These are phyloP conservation scores for Talaromyces pinophilus DNA, from an alignment of 2,329 filamentous ascomycete genomes.

Conservation along the genomic window DNA sequence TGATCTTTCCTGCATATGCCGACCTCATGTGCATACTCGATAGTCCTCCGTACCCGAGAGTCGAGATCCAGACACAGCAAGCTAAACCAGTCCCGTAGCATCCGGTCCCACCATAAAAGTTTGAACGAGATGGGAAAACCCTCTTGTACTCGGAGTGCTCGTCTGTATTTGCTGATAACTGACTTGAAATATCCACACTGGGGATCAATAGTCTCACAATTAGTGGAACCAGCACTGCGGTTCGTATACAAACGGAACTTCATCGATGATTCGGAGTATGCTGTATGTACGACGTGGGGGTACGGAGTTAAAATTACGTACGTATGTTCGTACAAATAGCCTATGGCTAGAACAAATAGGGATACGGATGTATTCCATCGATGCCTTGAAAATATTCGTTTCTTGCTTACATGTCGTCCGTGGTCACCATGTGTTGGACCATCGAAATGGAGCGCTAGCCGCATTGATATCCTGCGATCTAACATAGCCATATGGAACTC, in stretches of 20 bases:
- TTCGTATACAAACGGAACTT: neutral
- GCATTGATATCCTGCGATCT: neutral
- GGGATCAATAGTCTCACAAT: neutral
- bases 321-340: neutral
- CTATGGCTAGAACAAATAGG: neutral
- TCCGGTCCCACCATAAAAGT: neutral
- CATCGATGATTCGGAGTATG: neutral
- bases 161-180: neutral
- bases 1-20: neutral
- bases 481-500: neutral
- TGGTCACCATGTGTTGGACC: neutral
- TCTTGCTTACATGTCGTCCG: neutral
- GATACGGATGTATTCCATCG: neutral
- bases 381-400: neutral
- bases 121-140: neutral
- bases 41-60: neutral
- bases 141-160: neutral
- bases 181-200: neutral
- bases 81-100: neutral
- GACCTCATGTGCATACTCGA: neutral
- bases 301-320: neutral
- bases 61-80: neutral
- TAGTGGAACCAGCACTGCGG: neutral
- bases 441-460: neutral
- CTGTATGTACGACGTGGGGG: neutral